Evolutionary conservation across 2,329 filamentous ascomycete genomes (phyloP).

Genomic region (Aspergillus ruber): DNA sequence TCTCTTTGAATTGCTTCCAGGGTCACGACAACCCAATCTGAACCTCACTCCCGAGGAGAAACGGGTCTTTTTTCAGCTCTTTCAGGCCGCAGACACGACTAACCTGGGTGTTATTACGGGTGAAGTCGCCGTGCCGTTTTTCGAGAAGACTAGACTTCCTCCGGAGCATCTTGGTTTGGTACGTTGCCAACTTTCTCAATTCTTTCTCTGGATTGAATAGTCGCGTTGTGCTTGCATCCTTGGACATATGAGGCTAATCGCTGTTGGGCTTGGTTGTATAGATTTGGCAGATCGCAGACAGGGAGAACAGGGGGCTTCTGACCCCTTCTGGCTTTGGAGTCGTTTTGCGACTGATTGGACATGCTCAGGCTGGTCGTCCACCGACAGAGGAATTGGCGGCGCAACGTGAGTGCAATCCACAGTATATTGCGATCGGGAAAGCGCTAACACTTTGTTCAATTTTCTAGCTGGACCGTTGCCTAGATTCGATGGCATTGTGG

Average conservation of each 20-base stretch:
- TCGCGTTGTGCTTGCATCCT: not conserved
- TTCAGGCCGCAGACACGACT: conserved; percentile 86
- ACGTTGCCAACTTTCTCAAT: conserved; percentile 28
- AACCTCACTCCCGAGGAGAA: conserved; percentile 91
- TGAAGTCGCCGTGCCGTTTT: conserved; percentile 94
- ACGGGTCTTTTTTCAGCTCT: conserved; percentile 85
- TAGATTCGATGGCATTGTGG: conserved; percentile 73
- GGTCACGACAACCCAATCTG: conserved; percentile 55
- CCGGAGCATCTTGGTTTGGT: conserved; percentile 84
- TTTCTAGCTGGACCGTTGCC: conserved; percentile 68
- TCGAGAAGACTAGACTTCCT: conserved; percentile 87
- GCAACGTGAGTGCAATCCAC: conserved; percentile 50
- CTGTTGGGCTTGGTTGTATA: conserved; percentile 33
- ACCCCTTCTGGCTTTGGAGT: conserved; percentile 90
- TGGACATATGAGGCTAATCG: not conserved
- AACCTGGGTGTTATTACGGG: conserved; percentile 89
- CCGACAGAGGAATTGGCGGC: conserved; percentile 76
- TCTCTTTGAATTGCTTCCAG: conserved; percentile 6
- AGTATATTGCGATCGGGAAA: conserved; percentile 2
- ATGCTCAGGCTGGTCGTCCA: conserved; percentile 81
- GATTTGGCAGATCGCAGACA: conserved; percentile 99
- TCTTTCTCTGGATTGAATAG: not conserved
- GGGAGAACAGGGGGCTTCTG: conserved; percentile 88
- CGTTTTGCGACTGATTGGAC: conserved; percentile 87
- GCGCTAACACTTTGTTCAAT: conserved; percentile 8